Base-by-base conservation (phyloP, 495 filamentous ascomycete species). In the Penicillium atrosanguineum region DNA sequence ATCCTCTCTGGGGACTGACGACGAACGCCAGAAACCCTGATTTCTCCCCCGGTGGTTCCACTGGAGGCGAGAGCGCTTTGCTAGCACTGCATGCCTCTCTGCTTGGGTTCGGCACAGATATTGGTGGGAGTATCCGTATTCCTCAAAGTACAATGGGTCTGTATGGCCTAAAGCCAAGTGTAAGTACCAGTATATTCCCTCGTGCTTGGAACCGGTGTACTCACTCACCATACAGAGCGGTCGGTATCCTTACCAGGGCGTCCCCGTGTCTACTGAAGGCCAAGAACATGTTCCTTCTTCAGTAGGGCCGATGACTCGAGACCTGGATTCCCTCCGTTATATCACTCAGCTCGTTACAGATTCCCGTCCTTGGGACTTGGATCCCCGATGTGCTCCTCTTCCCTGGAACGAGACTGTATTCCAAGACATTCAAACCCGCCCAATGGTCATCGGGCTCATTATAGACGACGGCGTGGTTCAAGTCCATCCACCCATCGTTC, bases 101-200 rank as follows among this genome's bases (percentile, higher is more conserved):
- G 12, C 57, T 89, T 6, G 87, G 87, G 0, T 80, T 87, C 34
- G 86, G 85, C 1, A 86, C 83, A 2, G 79, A 84, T 31, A 79
- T 81, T 29, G 86, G 86, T 1, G 87, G 86, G 0, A 82, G 78
- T 29, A 66, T 86, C 9, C 61, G 83, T 18, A 83, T 84, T 20
- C 83, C 83, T 1, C 74, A 77, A 12, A 70, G 75, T 28, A 75
- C 77, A 43, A 74, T 74, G 34, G 80, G 82, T 6, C 50, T 83
- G 5, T 84, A 80, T 50, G 73, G 77, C 0, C 67, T 86, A 44
- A 86, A 85, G 54, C 83, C 83, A 4, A 78, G 72, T 6, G 72
- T 74, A 26, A 69, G 77, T 67, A 53, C 14, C 6, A 34, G 25
- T 4, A n/a, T 2, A 23, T 44, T 23, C 41, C 23, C 16, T 14